Base-by-base conservation (phyloP, 179 eudicot species). In the Heliamphora pulchella region DNA sequence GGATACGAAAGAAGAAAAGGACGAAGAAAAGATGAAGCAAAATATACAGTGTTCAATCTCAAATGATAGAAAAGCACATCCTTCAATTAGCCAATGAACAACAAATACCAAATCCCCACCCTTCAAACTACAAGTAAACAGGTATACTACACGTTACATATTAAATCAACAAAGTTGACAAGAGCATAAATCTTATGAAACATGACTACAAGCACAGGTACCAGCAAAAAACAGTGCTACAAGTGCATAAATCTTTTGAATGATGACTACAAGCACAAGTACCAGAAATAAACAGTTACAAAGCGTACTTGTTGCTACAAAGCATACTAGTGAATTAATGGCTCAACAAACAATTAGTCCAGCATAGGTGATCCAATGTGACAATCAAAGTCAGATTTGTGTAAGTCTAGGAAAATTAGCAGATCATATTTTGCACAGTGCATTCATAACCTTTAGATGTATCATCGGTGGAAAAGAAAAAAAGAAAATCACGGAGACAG, bases 401-500 rank as follows among this genome's bases (percentile, higher is more conserved):
- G 62, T 15, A 78, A 48, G 7, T 13, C 79, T 10, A 63, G 71
- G 79, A 48, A 20, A 46, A 51, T 41, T 2, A 48, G 14, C 53
- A 53, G 4, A 78, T 39, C 55, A 6, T 63, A 64, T 20, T 59
- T 78, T 54, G n/a, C 41, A 14, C 20, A 39, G 22, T 31, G 50
- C 4, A 55, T 31, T 31, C 31, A 31, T 31, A 31, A 54, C 54
- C 9, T 31, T 14, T 75, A 43, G 53, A 50, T 3, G 31, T 44
- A 41, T 41, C 77, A 79, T 71, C 43, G n/a, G 67, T 81, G 48
- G 51, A 51, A 71, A 47, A 50, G 61, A 20, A 74, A 18, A 41
- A 14, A 2, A 65, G 53, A 15, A 20, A 66, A 8, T 8, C 54
- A 70, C 3, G 39, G 76, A 13, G 48, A 22, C 47, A 54, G 18